Percentiles rank a stretch among this genome's conserved stretches.
phyloP scores from a whole-genome alignment of 345 rosid genomes.

The Linum trigynum region DNA sequence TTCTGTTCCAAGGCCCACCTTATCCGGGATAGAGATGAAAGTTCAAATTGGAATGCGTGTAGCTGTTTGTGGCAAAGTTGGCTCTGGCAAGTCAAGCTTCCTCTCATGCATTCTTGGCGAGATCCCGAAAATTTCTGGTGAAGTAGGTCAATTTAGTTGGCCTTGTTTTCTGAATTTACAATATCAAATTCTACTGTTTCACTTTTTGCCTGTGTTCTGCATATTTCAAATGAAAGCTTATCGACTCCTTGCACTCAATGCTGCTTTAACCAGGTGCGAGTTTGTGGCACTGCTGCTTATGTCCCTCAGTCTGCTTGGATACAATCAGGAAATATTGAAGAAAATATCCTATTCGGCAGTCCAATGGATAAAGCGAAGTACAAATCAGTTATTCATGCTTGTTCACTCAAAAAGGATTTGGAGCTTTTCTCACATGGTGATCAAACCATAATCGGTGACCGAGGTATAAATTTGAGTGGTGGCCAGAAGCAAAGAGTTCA shows the following conservation, averaged over 20 bases:
- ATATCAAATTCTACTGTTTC: constrained; percentile 8
- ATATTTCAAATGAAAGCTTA: constrained; percentile 63
- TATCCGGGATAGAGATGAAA: constrained; percentile 69
- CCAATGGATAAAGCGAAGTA: constrained; percentile 89
- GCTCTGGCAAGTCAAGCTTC: constrained; percentile 96
- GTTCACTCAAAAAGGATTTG: constrained; percentile 88
- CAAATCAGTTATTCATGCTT: constrained; percentile 85
- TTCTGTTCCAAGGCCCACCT: constrained; percentile 54
- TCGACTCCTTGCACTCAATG: constrained; percentile 24
- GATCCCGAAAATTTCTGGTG: constrained; percentile 90
- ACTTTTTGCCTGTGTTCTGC: constrained; percentile 1
- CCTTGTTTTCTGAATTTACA: constrained; percentile 12
- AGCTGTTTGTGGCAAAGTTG: constrained; percentile 98
- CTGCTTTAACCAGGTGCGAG: constrained; percentile 50
- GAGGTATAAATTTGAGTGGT: constrained; percentile 98
- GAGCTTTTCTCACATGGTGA: constrained; percentile 98
- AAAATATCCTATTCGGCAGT: constrained; percentile 95
- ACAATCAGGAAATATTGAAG: constrained; percentile 98
- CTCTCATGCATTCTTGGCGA: constrained; percentile 98
- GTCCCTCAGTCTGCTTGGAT: constrained; percentile 99
- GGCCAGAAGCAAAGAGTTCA: constrained; percentile 99
- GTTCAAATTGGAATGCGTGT: constrained; percentile 93
- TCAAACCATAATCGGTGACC: constrained; percentile 97
- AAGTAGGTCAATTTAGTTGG: constrained; percentile 51
- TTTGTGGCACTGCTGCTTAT: constrained; percentile 93